A percentile compares a stretch with the other conserved stretches of the same genome.
Evolutionary conservation across 495 filamentous ascomycete species (phyloP).

Genomic region (Darksidea phi): DNA sequence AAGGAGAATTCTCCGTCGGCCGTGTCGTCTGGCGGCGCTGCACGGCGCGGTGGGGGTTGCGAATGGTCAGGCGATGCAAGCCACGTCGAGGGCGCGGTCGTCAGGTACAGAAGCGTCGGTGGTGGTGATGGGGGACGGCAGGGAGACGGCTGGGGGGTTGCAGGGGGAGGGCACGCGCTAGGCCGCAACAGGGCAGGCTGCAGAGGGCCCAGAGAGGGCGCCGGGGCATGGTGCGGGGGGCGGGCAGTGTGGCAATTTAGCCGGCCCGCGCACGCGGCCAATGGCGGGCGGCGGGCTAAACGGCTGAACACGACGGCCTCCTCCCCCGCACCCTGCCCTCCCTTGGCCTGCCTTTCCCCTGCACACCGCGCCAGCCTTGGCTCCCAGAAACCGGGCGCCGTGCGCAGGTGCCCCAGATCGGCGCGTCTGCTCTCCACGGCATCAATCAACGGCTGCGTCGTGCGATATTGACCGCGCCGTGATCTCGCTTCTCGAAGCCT

Average conservation of each 20-base stretch:
- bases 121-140: no score
- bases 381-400: slow-evolving; percentile 27
- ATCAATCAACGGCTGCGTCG: slow-evolving; percentile 28
- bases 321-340: not conserved
- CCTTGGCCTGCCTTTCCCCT: no score
- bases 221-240: slow-evolving; percentile 23
- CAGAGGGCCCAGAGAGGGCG: no score
- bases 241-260: slow-evolving; percentile 19
- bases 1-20: slow-evolving; percentile 26
- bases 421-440: slow-evolving; percentile 17
- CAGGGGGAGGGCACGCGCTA: no score
- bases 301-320: slow-evolving; percentile 3
- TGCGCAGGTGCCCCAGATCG: slow-evolving; percentile 14
- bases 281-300: slow-evolving; percentile 14
- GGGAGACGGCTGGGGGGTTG: no score
- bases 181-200: slow-evolving; percentile 1
- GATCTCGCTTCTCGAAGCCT: slow-evolving; percentile 38
- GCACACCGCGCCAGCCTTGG: slow-evolving; percentile 1
- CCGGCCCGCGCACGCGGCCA: slow-evolving; percentile 11
- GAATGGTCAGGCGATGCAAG: slow-evolving; percentile 32
- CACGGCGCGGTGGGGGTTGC: slow-evolving; percentile 22
- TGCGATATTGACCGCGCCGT: slow-evolving; percentile 29
- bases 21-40: no score
- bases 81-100: slow-evolving; percentile 21
- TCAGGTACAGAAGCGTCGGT: slow-evolving; percentile 21